Evolutionary conservation across 2,329 filamentous ascomycete species (phyloP).

Genomic region (Apiospora aurea): DNA sequence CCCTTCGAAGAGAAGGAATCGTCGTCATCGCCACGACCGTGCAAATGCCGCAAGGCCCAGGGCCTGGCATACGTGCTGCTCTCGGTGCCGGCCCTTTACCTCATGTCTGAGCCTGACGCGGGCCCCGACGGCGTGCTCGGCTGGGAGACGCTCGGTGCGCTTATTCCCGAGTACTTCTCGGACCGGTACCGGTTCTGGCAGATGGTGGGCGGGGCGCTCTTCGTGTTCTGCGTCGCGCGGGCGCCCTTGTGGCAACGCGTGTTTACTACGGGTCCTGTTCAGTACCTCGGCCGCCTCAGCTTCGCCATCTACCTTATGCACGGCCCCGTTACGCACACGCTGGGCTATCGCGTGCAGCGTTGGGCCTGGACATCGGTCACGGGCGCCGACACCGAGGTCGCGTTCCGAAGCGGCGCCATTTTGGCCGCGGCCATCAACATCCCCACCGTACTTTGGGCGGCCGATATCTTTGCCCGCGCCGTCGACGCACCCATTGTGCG

Average conservation of each 20-base stretch:
- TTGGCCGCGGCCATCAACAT: conserved; percentile 57
- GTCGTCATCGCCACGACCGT: neutral
- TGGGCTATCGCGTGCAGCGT: conserved; percentile 59
- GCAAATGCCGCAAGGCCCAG: conserved; percentile 25
- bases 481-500: conserved; percentile 63
- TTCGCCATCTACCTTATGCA: conserved; percentile 69
- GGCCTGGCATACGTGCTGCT: conserved; percentile 47
- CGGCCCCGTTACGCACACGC: conserved; percentile 59
- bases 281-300: conserved; percentile 67
- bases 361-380: conserved; percentile 54
- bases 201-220: conserved; percentile 58
- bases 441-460: conserved; percentile 59
- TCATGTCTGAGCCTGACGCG: conserved; percentile 56
- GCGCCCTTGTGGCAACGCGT: conserved; percentile 55
- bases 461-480: conserved; percentile 63
- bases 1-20: conserved; percentile 30
- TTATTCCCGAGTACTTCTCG: conserved; percentile 58
- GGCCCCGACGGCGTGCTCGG: conserved; percentile 54
- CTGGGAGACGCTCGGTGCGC: conserved; percentile 55
- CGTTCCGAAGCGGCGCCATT: conserved; percentile 54
- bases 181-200: conserved; percentile 65
- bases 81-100: conserved; percentile 59
- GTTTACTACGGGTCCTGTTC: conserved; percentile 57
- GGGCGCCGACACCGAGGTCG: conserved; percentile 51
- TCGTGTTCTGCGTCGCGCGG: conserved; percentile 58